Conservation (phyloP, 768 basidiomycete genomes). For the Trametes sanguinea region DNA sequence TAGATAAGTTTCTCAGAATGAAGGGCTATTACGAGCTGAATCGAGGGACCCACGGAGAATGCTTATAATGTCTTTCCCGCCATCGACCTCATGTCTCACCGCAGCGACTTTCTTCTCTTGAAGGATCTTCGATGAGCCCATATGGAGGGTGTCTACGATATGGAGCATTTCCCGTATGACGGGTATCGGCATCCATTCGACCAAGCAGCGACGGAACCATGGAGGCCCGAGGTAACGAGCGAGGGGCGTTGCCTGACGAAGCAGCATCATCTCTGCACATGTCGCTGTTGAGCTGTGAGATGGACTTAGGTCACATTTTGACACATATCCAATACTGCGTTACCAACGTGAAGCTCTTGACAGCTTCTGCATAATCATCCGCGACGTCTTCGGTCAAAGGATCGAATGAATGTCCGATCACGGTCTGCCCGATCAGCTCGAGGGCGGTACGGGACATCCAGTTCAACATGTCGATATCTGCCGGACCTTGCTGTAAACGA, state of each 20-base stretch:
- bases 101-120: conserved; percentile 39
- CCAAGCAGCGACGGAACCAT: conserved; percentile 36
- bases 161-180: conserved; percentile 35
- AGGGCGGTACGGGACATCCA: conserved; percentile 33
- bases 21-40: no score
- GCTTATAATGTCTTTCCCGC: conserved; percentile 48
- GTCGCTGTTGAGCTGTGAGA: conserved; percentile 4
- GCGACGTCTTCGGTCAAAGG: conserved; percentile 21
- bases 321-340: not conserved
- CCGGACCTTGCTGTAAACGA: conserved; percentile 2
- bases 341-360: conserved; percentile 27
- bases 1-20: conserved; percentile 17
- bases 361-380: conserved; percentile 28
- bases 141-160: conserved; percentile 40
- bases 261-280: conserved; percentile 10
- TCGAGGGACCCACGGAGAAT: conserved; percentile 40
- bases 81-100: conserved; percentile 34
- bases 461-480: conserved; percentile 26
- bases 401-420: conserved; percentile 31
- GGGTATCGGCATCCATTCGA: conserved; percentile 37
- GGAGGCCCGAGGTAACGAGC: conserved; percentile 22
- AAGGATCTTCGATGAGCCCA: conserved; percentile 39
- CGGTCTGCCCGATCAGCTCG: conserved; percentile 31
- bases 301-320: not conserved
- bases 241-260: conserved; percentile 21